These are phyloP conservation scores for Naganishia cerealis DNA, from an alignment of 1,284 basidiomycete genomes.

Conservation along the genomic window DNA sequence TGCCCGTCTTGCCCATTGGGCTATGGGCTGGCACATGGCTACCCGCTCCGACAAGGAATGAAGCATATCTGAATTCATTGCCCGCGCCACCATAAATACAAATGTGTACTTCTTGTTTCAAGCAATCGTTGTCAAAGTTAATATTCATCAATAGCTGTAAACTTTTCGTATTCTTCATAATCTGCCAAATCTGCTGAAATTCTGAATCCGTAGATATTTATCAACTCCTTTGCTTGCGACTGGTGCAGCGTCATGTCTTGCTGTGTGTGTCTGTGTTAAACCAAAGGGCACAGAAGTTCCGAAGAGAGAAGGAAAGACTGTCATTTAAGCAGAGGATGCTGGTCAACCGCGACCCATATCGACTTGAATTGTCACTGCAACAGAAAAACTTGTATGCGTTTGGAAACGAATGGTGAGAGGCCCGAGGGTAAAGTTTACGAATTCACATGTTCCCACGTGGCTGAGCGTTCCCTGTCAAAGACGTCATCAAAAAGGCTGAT, in stretches of 20 bases:
- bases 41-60: constrained; percentile 20
- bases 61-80: not conserved
- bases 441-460: constrained; percentile 21
- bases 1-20: constrained; percentile 71
- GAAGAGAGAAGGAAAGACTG: too few relatives aligned
- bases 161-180: not conserved
- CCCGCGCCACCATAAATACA: not conserved
- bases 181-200: too few relatives aligned
- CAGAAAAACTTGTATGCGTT: not conserved
- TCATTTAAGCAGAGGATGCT: too few relatives aligned
- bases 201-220: too few relatives aligned
- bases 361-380: too few relatives aligned
- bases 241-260: too few relatives aligned
- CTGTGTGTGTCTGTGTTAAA: too few relatives aligned
- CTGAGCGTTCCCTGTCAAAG: constrained; percentile 2
- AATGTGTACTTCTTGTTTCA: not conserved
- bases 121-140: not conserved
- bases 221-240: too few relatives aligned
- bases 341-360: too few relatives aligned
- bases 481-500: not conserved
- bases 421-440: not conserved
- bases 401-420: not conserved
- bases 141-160: not conserved
- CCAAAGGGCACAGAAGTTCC: too few relatives aligned
- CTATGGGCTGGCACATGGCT: constrained; percentile 67